Conservation (phyloP, 108 stramenopile genomes). For the Stephanodiscus minutulus region DNA sequence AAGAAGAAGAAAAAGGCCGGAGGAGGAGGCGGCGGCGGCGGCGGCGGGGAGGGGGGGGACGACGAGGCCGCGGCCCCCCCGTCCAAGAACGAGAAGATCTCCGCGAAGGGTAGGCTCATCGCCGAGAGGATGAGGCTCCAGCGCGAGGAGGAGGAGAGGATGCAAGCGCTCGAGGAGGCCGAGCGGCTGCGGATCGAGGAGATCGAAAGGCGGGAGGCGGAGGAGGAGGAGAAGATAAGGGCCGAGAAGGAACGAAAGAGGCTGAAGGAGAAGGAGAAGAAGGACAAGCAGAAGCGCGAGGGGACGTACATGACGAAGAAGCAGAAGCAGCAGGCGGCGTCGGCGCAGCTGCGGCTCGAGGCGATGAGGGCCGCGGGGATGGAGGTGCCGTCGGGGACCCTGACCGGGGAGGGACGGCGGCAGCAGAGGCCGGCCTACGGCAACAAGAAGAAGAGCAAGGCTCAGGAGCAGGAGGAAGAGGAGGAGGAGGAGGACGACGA, state of each 20-base stretch:
- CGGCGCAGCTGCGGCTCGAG: constrained; percentile 76
- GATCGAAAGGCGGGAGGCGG: constrained; percentile 65
- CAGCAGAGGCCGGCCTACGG: constrained; percentile 43
- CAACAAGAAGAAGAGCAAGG: constrained; percentile 42
- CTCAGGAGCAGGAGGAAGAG: constrained; percentile 39
- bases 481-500: constrained; percentile 15
- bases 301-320: constrained; percentile 94
- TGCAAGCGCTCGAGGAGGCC: constrained; percentile 73
- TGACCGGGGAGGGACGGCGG: constrained; percentile 11
- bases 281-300: constrained; percentile 85
- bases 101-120: constrained; percentile 81
- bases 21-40: constrained; percentile 52
- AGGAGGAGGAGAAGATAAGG: constrained; percentile 64
- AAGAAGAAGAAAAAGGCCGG: constrained; percentile 85
- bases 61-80: background rate
- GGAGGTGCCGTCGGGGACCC: constrained; percentile 47
- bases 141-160: constrained; percentile 83
- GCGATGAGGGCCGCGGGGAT: constrained; percentile 90
- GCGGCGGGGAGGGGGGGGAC: constrained; percentile 52
- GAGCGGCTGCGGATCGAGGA: constrained; percentile 80
- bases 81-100: constrained; percentile 51
- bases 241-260: constrained; percentile 78
- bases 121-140: constrained; percentile 87
- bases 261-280: constrained; percentile 88
- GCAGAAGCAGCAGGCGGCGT: constrained; percentile 76